Conservation (phyloP, 2,329 filamentous ascomycete genomes). For the Trichoderma koningii region DNA sequence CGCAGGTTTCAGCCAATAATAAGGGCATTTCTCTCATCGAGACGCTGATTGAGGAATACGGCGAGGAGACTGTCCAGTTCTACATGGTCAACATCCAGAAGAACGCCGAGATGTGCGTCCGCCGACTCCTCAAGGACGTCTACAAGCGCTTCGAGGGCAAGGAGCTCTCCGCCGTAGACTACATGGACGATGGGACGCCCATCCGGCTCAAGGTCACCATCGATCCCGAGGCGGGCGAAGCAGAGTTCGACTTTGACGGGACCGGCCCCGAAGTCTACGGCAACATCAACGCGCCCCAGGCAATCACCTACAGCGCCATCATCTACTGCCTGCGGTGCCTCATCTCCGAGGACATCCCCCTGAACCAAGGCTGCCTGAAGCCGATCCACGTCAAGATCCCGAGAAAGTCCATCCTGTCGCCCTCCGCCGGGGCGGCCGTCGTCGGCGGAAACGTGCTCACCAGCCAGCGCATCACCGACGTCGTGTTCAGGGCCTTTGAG, state of each 20-base stretch:
- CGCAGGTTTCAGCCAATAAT: slow-evolving; percentile 81
- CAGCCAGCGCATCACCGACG: slow-evolving; percentile 48
- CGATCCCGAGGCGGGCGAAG: slow-evolving; percentile 72
- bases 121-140: slow-evolving; percentile 70
- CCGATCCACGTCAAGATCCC: slow-evolving; percentile 76
- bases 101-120: slow-evolving; percentile 75
- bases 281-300: slow-evolving; percentile 79
- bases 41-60: slow-evolving; percentile 74
- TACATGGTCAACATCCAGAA: slow-evolving; percentile 83
- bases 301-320: slow-evolving; percentile 82
- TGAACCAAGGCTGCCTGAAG: slow-evolving; percentile 80
- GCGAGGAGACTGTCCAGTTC: slow-evolving; percentile 74
- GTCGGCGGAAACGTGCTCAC: slow-evolving; percentile 75
- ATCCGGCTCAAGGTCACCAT: slow-evolving; percentile 76
- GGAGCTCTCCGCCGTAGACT: slow-evolving; percentile 71
- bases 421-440: slow-evolving; percentile 75
- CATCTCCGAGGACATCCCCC: slow-evolving; percentile 77
- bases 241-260: slow-evolving; percentile 77
- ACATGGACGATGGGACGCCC: slow-evolving; percentile 82
- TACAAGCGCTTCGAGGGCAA: slow-evolving; percentile 69
- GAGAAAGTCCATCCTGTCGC: slow-evolving; percentile 70
- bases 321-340: slow-evolving; percentile 82
- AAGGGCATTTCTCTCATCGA: slow-evolving; percentile 83
- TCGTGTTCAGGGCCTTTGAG: slow-evolving; percentile 68
- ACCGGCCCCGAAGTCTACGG: slow-evolving; percentile 79